A percentile compares a stretch with the other conserved stretches of the same genome.
Conservation (phyloP, 495 filamentous ascomycete genomes). For the Talaromyces stipitatus region DNA sequence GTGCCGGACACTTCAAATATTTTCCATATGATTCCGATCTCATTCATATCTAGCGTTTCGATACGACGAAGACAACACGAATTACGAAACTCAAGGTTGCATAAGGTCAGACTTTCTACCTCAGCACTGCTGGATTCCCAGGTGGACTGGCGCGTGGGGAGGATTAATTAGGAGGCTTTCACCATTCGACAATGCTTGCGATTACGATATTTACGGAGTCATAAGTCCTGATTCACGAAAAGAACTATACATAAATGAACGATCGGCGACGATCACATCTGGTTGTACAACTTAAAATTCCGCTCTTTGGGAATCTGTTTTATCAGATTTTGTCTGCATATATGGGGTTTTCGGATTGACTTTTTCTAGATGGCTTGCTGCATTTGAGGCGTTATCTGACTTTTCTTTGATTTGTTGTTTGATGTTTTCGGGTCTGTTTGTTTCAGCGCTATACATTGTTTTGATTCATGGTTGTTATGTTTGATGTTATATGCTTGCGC, state of each 20-base stretch:
- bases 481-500: not conserved
- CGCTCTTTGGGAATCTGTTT: not conserved
- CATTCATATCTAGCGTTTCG: not conserved
- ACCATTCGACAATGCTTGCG: not conserved
- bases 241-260: conserved; percentile 1
- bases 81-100: not conserved
- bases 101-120: not conserved
- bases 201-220: conserved; percentile 1
- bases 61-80: not conserved
- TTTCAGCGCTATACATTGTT: conserved; percentile 4
- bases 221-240: not conserved
- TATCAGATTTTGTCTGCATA: conserved; percentile 14
- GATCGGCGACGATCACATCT: not conserved
- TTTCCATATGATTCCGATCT: not conserved
- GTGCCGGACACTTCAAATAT: conserved; percentile 1
- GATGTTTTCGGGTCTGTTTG: not conserved
- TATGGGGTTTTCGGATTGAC: conserved; percentile 3
- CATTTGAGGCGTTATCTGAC: conserved; percentile 6
- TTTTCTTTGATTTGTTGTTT: not conserved
- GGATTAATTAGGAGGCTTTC: not conserved
- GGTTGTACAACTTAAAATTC: not conserved
- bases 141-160: conserved; percentile 2
- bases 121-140: not conserved
- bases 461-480: not conserved
- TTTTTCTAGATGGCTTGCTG: conserved; percentile 7